Base-by-base conservation (phyloP, 768 basidiomycete genomes). In the Lenzites betulinus region DNA sequence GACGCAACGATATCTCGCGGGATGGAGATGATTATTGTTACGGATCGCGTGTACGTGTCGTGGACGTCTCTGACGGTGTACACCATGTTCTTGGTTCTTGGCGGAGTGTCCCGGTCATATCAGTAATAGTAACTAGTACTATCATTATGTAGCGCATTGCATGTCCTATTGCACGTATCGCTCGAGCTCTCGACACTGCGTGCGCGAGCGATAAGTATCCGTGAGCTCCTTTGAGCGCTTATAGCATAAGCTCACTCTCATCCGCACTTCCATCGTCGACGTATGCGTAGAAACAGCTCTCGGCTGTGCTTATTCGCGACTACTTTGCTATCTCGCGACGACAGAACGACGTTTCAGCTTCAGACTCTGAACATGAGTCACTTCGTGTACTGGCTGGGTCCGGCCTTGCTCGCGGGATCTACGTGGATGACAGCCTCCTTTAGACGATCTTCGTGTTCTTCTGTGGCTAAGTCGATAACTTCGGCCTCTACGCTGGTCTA, bases 61-160 rank as follows among this genome's bases (percentile, higher is more conserved):
- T 51, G 50, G 18, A 23, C 25, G 30, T 18, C 20, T 25, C 20
- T 38, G 11, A 25, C 15, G 15, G 16, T 15, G 39, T 20, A 20
- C n/a, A 39, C 38, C 39, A 23, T 25, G n/a, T 20, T 26, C 11
- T 20, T 49, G 6, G 44, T 6, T 26, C 33, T 53, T 30, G 51
- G 26, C 30, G 39, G 28, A 42, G 22, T 16, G 44, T 23, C 25
- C 52, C 16, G 60, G 4, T 33, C 30, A 33, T 61, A 61, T 61
- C 42, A 55, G 53, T 61, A 55, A 48, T 61, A 55, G 60, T 55
- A 55, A 48, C 38, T 61, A 60, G 59, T 60, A 60, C 52, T 60
- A 60, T 60, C 49, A 16, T 61, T 55, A 55, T 61, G 60, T 61
- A 61, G 60, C 60, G 54, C 44, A 3, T 41, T 16, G 46, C 51